These are phyloP conservation scores for Ustilago lituana DNA, from an alignment of 1,284 basidiomycete genomes.

Conservation along the genomic window DNA sequence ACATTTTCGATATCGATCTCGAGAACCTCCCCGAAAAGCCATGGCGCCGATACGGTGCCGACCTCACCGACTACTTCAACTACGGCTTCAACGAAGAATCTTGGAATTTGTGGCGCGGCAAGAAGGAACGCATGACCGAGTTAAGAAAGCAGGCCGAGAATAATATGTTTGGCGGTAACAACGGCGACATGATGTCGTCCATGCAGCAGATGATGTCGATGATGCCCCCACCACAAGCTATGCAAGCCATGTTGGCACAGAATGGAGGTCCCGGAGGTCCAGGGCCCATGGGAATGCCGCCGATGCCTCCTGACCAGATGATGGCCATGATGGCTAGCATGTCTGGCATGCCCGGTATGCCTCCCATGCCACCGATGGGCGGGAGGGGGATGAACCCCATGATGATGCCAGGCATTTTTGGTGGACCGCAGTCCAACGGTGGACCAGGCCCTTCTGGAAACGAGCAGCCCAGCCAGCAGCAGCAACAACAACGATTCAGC, in stretches of 20 bases:
- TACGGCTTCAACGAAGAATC: conserved; percentile 97
- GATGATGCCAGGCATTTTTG: conserved; percentile 48
- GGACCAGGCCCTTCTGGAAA: conserved; percentile 5
- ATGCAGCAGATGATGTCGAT: conserved; percentile 50
- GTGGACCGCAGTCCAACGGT: conserved; percentile 21
- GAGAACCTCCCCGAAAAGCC: conserved; percentile 80
- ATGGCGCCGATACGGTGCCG: conserved; percentile 91
- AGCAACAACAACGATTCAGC: conserved; percentile 23
- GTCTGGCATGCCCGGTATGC: conserved; percentile 39
- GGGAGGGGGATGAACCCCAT: conserved; percentile 25
- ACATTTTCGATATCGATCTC: conserved; percentile 87
- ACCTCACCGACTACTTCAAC: conserved; percentile 98
- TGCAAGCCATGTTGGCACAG: conserved; percentile 59
- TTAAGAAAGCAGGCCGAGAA: conserved; percentile 72
- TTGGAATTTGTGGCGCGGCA: conserved; percentile 90
- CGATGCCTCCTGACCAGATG: conserved; percentile 55
- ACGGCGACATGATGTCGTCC: conserved; percentile 25
- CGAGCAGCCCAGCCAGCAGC: conserved; percentile 21
- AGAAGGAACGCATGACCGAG: conserved; percentile 82
- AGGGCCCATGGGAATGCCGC: conserved; percentile 51
- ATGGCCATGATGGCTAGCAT: conserved; percentile 62
- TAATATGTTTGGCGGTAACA: conserved; percentile 19
- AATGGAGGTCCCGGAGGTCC: conserved; percentile 21
- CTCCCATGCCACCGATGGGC: conserved; percentile 35
- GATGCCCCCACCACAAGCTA: conserved; percentile 50